Evolutionary conservation across 163 green algal genomes (phyloP), one percentile per base, ranked within the genome.

Genomic region (Chlamydomonas reinhardtii): DNA sequence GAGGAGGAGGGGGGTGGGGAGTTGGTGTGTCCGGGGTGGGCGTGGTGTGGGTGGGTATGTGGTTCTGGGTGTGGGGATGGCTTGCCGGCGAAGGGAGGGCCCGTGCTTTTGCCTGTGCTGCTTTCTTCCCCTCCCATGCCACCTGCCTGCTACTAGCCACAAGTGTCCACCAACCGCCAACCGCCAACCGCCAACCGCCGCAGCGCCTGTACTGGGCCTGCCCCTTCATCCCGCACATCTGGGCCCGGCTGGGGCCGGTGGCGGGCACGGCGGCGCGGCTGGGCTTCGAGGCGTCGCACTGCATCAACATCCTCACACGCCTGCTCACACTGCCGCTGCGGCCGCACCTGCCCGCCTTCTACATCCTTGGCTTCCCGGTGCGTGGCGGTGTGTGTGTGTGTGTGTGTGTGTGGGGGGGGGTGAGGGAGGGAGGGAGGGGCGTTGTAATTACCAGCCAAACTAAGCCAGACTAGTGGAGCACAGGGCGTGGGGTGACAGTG

Each of bases 281-380:
- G 34, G 92, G 92, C 17, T 98, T 98, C 84, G 94, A 98, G 84
- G 84, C 81, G 15, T 91, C 85, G 17, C 95, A 96, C 85, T 94
- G 85, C 79, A 94, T 95, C 71, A 97, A 95, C 79, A 76, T 77
- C 0, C n/a, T 88, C 54, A 88, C 89, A 6, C 86, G 95, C 17
- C 89, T 97, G 39, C 82, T 97, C 27, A 97, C 93, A 19, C 91
- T 98, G 83, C 94, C 95, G 9, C 74, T 98, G 74, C 88, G 95
- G n/a, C 93, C 88, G 11, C 74, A 94, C 83, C 83, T 95, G 29
- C 94, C 95, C 8, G 59, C 91, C 73, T 97, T 97, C 68, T 97
- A 96, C 89, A 94, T 98, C 65, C 88, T 96, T 11, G 95, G 95
- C 11, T 97, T 97, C 82, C 94, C 95, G 32, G 91, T 95, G 77